phyloP scores from a whole-genome alignment of 495 filamentous ascomycete species.

The Stereocaulon alpinum region DNA sequence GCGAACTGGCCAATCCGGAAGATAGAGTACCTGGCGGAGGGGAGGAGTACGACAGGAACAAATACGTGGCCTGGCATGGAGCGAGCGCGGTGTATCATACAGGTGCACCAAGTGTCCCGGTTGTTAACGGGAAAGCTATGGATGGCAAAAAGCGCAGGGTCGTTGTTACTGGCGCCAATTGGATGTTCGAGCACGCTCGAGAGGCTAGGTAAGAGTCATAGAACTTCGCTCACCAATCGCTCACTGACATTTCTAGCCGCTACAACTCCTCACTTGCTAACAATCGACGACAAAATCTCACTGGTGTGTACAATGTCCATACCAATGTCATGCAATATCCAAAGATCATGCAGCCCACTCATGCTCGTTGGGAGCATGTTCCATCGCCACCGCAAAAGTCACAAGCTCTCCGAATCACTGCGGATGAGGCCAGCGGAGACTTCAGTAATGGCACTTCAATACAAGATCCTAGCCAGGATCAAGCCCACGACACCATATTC shows the following conservation, averaged over 20 bases:
- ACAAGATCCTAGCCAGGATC: conserved; percentile 9
- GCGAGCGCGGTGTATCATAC: conserved; percentile 92
- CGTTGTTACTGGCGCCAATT: conserved; percentile 90
- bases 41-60: conserved; percentile 81
- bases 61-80: conserved; percentile 97
- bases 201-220: conserved; percentile 62
- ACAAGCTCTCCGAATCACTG: conserved; percentile 17
- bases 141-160: conserved; percentile 72
- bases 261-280: conserved; percentile 65
- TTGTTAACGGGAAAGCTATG: conserved; percentile 60
- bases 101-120: conserved; percentile 62
- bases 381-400: conserved; percentile 23
- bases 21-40: conserved; percentile 61
- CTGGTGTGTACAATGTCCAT: conserved; percentile 84
- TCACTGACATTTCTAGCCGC: conserved; percentile 43
- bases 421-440: conserved; percentile 7
- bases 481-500: conserved; percentile 38
- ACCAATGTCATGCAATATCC: conserved; percentile 87
- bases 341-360: conserved; percentile 79
- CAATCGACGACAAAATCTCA: conserved; percentile 53
- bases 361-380: conserved; percentile 67
- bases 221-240: background rate
- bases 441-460: conserved; percentile 1
- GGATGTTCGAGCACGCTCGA: conserved; percentile 89
- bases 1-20: conserved; percentile 79